phyloP scores from a whole-genome alignment of 306 rosid genomes.

The Boehmeria nivea region DNA sequence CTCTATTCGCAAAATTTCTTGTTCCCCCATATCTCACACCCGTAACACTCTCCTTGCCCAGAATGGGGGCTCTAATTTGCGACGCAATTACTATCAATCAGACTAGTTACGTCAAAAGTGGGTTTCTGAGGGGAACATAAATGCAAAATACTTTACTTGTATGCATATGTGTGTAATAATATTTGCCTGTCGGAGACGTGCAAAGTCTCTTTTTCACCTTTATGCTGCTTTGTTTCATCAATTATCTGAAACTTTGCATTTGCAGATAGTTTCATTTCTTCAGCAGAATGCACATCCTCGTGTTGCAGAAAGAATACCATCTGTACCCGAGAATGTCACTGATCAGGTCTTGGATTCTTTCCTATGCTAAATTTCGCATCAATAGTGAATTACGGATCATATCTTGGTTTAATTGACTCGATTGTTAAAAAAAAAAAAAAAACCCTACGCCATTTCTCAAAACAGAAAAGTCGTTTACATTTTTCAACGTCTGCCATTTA shows the following conservation, averaged over 20 bases:
- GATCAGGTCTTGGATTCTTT: slow-evolving; percentile 60
- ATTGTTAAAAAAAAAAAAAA: no score
- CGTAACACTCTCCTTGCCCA: no score
- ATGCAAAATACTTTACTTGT: no score
- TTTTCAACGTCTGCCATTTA: background rate
- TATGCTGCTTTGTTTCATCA: slow-evolving; percentile 2
- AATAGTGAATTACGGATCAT: background rate
- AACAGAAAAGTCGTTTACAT: background rate
- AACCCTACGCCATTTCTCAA: background rate
- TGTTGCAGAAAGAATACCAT: slow-evolving; percentile 78
- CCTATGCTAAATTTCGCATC: background rate
- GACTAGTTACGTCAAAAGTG: no score
- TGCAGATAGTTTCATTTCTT: slow-evolving; percentile 78
- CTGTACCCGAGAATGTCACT: slow-evolving; percentile 91
- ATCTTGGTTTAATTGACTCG: no score
- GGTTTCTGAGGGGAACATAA: background rate
- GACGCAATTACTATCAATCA: no score
- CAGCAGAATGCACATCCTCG: slow-evolving; percentile 96
- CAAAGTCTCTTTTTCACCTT: background rate
- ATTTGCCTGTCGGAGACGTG: no score
- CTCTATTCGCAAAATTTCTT: no score
- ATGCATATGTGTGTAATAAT: no score
- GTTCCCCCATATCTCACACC: no score
- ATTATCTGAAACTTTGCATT: slow-evolving; percentile 2
- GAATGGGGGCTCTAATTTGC: no score